These are phyloP conservation scores for Naganishia antarctica DNA, from an alignment of 768 basidiomycete species.

Conservation along the genomic window DNA sequence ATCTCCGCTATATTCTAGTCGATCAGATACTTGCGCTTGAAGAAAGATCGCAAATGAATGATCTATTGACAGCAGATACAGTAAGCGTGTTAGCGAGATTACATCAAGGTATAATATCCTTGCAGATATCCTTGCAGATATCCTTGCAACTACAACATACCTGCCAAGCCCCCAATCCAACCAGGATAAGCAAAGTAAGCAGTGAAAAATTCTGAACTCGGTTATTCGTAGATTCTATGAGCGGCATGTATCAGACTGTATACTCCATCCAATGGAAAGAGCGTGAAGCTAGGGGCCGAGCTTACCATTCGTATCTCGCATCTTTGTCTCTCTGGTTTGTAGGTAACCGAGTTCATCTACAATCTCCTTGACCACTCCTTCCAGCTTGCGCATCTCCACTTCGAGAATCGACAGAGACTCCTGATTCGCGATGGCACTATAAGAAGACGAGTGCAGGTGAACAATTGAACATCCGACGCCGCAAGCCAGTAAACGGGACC, in stretches of 20 bases:
- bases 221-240: conserved; percentile 76
- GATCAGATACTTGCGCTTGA: conserved; percentile 66
- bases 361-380: conserved; percentile 89
- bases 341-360: conserved; percentile 89
- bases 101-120: no score
- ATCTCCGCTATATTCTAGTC: no score
- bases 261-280: no score
- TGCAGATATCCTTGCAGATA: no score
- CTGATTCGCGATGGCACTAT: conserved; percentile 94
- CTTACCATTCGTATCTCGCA: conserved; percentile 82
- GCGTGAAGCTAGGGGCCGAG: no score
- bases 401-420: conserved; percentile 92
- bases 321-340: conserved; percentile 79
- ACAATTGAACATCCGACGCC: not conserved
- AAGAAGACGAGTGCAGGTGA: not conserved
- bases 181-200: conserved; percentile 73
- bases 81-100: not conserved
- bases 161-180: conserved; percentile 85
- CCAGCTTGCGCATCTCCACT: conserved; percentile 96
- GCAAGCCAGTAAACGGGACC: conserved; percentile 35
- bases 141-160: conserved; percentile 34
- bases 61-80: conserved; percentile 55
- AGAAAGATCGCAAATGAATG: conserved; percentile 86
- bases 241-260: not conserved
- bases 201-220: conserved; percentile 91